Conservation (phyloP, 2,329 filamentous ascomycete species). For the Alternaria arborescens region DNA sequence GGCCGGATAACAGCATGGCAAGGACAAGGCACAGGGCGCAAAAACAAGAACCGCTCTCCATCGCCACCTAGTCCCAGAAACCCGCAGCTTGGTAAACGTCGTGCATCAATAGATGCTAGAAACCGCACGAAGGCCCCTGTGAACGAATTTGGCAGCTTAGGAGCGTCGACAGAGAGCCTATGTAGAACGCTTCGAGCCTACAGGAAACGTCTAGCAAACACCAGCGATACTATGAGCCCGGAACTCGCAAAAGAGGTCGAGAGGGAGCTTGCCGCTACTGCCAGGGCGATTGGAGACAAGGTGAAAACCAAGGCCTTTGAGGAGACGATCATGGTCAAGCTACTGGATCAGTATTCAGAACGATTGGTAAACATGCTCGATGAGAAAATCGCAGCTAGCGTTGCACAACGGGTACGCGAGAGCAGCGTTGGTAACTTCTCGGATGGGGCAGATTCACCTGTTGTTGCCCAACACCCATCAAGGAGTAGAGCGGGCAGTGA, state of each 20-base stretch:
- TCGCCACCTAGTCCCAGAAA: conserved; percentile 53
- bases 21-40: conserved; percentile 34
- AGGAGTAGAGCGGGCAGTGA: conserved; percentile 18
- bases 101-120: conserved; percentile 62
- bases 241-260: conserved; percentile 64
- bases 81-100: conserved; percentile 50
- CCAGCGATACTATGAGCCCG: conserved; percentile 55
- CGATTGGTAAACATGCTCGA: conserved; percentile 75
- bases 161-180: conserved; percentile 62
- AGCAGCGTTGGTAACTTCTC: conserved; percentile 43
- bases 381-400: conserved; percentile 66
- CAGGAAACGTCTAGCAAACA: conserved; percentile 64
- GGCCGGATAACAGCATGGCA: conserved; percentile 27
- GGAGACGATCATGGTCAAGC: conserved; percentile 58
- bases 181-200: conserved; percentile 66
- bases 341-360: conserved; percentile 80
- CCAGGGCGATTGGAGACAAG: conserved; percentile 55
- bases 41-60: conserved; percentile 51
- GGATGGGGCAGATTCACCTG: conserved; percentile 26
- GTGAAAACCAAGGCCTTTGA: conserved; percentile 53
- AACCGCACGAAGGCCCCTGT: conserved; percentile 54
- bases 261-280: conserved; percentile 62
- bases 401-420: conserved; percentile 48
- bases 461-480: conserved; percentile 14
- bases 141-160: conserved; percentile 47